Percentiles rank a stretch among this genome's conserved stretches.
phyloP scores from a whole-genome alignment of 108 stramenopile species.

The Craspedostauros australis region DNA sequence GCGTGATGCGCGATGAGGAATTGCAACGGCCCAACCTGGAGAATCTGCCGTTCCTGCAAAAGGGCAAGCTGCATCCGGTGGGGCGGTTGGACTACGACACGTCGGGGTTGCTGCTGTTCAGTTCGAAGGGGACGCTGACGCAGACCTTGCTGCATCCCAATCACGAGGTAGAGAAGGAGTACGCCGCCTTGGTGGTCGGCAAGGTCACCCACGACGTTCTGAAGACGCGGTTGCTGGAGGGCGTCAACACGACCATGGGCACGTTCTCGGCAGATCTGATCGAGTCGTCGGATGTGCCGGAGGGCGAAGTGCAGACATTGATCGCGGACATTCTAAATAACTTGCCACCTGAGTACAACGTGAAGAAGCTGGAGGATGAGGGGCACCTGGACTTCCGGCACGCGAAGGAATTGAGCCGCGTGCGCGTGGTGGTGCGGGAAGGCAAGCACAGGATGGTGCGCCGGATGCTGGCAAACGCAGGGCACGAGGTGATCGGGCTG shows the following conservation, averaged over 20 bases:
- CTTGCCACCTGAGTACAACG: slow-evolving; percentile 37
- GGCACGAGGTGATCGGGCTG: slow-evolving; percentile 69
- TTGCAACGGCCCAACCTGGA: slow-evolving; percentile 30
- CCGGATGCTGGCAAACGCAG: slow-evolving; percentile 75
- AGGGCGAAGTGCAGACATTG: slow-evolving; percentile 21
- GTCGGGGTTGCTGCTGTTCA: slow-evolving; percentile 73
- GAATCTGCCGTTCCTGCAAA: neutral
- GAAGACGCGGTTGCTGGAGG: slow-evolving; percentile 36
- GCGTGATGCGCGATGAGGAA: slow-evolving; percentile 64
- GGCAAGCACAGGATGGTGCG: slow-evolving; percentile 87
- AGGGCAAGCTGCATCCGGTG: slow-evolving; percentile 66
- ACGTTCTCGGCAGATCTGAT: slow-evolving; percentile 50
- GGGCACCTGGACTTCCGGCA: slow-evolving; percentile 36
- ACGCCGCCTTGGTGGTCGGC: slow-evolving; percentile 68
- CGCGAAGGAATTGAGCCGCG: slow-evolving; percentile 38
- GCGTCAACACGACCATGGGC: slow-evolving; percentile 66
- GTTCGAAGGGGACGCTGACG: slow-evolving; percentile 64
- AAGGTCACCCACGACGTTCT: slow-evolving; percentile 41
- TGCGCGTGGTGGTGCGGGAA: slow-evolving; percentile 66
- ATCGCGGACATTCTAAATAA: slow-evolving; percentile 26
- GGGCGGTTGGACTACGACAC: slow-evolving; percentile 86
- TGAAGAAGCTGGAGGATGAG: slow-evolving; percentile 25
- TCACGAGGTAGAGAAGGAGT: slow-evolving; percentile 71
- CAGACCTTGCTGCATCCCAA: slow-evolving; percentile 74
- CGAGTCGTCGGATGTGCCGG: slow-evolving; percentile 23